Base-by-base conservation (phyloP, 768 basidiomycete genomes). In the Hortiboletus campestris region DNA sequence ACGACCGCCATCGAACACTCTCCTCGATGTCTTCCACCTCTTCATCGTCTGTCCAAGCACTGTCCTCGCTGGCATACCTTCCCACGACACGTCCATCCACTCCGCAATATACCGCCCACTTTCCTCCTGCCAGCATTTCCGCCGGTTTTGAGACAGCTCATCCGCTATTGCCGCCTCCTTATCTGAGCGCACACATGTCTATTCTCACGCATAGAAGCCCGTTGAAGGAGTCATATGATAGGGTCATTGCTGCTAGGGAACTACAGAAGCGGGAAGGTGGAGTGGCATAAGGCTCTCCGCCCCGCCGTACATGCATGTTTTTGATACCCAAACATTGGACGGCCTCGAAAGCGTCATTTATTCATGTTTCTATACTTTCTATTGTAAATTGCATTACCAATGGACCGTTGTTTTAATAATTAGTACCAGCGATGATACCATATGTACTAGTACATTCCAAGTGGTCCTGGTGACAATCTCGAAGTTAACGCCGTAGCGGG, bases 161-260 rank as follows among this genome's bases (percentile, higher is more conserved):
- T 65, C 81, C 87, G 0, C 75, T 90, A 17, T 76, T 91, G 22
- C 89, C 89, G 0, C 80, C 81, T 4, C 88, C 88, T 40, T 90
- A 89, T 65, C 68, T 88, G 57, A 80, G 75, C 61, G 82, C 85
- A 54, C 89, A 91, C 55, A 74, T 90, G 68, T 86, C 86, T 19
- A 80, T 88, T 45, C 74, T 89, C 32, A 75, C 80, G 17, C 78
- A 84, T 68, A 78, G 85, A 47, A 83, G 79, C 48, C 88, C 89
- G 22, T 73, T 91, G 53, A 77, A 80, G 62, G 89, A 89, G 67
- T 83, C 85, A 22, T 84, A 83, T 62, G 88, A 89, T 55, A 78
- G 86, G 49, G 83, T 89, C 36, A 75, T 80, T 53, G 70, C 75
- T 41, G 86, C 84, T 28, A 87, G 84, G 74, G 70, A 75, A 48